Base-by-base conservation (phyloP, 768 basidiomycete species). In the Sistotremastrum niveocremeum region DNA sequence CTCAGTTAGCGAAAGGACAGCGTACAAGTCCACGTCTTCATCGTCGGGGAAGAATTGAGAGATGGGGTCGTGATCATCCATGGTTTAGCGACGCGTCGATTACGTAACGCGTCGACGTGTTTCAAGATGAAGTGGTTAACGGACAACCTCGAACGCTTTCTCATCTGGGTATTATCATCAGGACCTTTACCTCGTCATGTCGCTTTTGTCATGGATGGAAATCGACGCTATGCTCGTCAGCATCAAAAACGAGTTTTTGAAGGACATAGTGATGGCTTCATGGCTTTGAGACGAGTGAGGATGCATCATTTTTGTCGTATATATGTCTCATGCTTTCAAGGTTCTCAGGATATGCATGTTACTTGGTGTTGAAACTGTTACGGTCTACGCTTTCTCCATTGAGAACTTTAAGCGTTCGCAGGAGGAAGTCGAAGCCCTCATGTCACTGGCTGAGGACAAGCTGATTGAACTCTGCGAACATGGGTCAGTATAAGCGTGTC, bases 171-270 rank as follows among this genome's bases (percentile, higher is more conserved):
- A 12, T 73, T 99, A 39, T 68, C 81, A 0, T 69, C 83, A 2
- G 93, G 91, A 0, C 93, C 94, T 0, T 71, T 93, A 6, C 95
- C 95, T 0, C 62, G 68, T 38, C 95, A 99, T 66, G 74, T 98
- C 31, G 91, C 85, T 2, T 93, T 99, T 59, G 81, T 94, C 30
- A 93, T 99, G 90, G 95, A 99, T 57, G 95, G 95, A 3, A 97
- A 98, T 60, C 69, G 95, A 45, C 72, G 95, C 7, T 94, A 86
- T 57, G 93, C 95, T 1, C 70, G 87, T 60, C 63, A 67, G 53
- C 65, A 74, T 20, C 75, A 79, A 10, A 74, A 78, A 60, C 60
- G 69, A n/a, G 72, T 86, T 12, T 67, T 68, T 34, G 69, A 89
- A 51, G 94, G 95, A 3, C 94, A 99, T 60, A 66, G 69, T 4